phyloP scores from a whole-genome alignment of 345 rosid species.

The Eucalyptus viminalis region DNA sequence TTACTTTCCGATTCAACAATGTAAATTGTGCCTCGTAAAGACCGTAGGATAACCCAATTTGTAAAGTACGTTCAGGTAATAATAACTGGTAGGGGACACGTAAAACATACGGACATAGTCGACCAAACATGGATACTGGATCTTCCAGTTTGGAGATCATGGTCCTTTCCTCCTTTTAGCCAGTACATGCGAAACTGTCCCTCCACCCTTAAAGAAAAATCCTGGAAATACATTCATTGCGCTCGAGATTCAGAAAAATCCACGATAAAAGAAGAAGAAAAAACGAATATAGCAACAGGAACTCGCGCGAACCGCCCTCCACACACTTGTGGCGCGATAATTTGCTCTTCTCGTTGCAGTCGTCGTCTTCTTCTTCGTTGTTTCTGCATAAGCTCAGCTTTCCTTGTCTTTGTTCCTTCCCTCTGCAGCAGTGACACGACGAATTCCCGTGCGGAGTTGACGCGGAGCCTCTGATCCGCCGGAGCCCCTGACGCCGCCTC shows the following conservation, averaged over 20 bases:
- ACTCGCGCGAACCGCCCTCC: neutral
- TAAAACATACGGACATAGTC: neutral
- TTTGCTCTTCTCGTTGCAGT: neutral
- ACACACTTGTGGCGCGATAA: neutral
- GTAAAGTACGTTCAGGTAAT: neutral
- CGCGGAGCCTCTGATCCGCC: neutral
- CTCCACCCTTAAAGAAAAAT: neutral
- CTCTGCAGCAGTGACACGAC: neutral
- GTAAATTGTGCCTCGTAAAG: too few relatives aligned
- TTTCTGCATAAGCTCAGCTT: neutral
- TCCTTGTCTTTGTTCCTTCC: neutral
- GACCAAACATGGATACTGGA: neutral
- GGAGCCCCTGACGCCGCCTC: neutral
- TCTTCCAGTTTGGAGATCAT: neutral
- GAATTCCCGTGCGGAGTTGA: too few relatives aligned
- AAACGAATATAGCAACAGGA: neutral
- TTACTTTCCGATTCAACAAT: too few relatives aligned
- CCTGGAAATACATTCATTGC: neutral
- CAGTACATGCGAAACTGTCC: neutral
- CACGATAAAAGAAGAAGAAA: rapidly evolving
- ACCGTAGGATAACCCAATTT: too few relatives aligned
- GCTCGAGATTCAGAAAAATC: neutral
- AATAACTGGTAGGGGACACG: neutral
- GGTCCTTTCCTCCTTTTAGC: neutral
- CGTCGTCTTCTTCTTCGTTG: neutral